Evolutionary conservation across 169 alveolate genomes (phyloP), one percentile per base, ranked within the genome.

Genomic region (Condylostoma magnum): DNA sequence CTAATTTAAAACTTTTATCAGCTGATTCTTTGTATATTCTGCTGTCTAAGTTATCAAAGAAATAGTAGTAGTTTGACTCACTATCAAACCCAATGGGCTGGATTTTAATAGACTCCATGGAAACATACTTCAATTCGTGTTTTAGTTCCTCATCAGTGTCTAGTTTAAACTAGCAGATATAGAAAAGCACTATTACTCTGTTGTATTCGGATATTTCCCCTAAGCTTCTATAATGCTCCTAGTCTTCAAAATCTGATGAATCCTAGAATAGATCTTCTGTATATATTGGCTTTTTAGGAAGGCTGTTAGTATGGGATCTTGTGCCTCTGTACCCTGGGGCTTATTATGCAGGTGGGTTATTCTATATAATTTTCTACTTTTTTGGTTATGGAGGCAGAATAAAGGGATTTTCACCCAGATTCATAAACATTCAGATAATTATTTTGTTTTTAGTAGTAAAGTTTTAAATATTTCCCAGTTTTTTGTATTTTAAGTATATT

Each of bases 351-450:
- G 71, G 71, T 1, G n/a, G n/a, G n/a, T n/a, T n/a, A 27, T 41
- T 41, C 28, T 38, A 55, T 10, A 22, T 52, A 60, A 55, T 33
- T 38, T 60, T 55, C 31, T 60, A 52, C 1, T 0, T 38, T 18
- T 36, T 60, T 41, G 12, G 58, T 10, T 15, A 8, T 0, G 68
- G n/a, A n/a, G 57, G 71, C 31, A n/a, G 56, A 18, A 60, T 8
- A 27, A 60, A 60, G 2, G 71, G 71, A 33, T 60, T 60, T 33
- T 55, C 71, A 8, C 71, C 71, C 8, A 60, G 58, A 38, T 60
- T 55, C 43, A 8, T n/a, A 18, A 60, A n/a, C 71, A 60, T 33
- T 41, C 31, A 38, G n/a, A 60, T 55, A 8, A 41, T 38, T 8
- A 60, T 31, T 41, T 27, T 10, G 27, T 18, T 41, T 15, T 34